A percentile compares a stretch with the other conserved stretches of the same genome.
phyloP scores from a whole-genome alignment of 2,329 filamentous ascomycete genomes.

The Fusarium praegraminearum region DNA sequence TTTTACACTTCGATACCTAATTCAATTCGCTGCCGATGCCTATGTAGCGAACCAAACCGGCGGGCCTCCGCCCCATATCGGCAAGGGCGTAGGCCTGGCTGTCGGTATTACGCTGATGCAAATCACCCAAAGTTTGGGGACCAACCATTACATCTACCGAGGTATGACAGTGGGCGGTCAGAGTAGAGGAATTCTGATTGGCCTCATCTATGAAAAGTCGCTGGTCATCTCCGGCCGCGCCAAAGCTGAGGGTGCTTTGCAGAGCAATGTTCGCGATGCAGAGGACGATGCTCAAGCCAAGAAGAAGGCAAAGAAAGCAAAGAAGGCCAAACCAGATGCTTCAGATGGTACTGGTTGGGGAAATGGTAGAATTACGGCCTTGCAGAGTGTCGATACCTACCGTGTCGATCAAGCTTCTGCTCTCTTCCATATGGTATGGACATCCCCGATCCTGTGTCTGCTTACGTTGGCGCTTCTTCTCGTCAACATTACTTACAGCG shows the following conservation, averaged over 20 bases:
- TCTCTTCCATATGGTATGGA: slow-evolving; percentile 93
- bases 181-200: slow-evolving; percentile 82
- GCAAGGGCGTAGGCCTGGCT: slow-evolving; percentile 82
- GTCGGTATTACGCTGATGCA: slow-evolving; percentile 90
- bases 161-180: slow-evolving; percentile 94
- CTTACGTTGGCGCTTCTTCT: slow-evolving; percentile 84
- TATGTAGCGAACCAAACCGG: slow-evolving; percentile 71
- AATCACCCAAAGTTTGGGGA: slow-evolving; percentile 80
- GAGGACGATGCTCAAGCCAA: slow-evolving; percentile 58
- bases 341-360: slow-evolving; percentile 84
- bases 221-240: slow-evolving; percentile 90
- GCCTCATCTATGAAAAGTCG: slow-evolving; percentile 90
- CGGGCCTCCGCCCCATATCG: slow-evolving; percentile 73
- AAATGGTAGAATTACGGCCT: slow-evolving; percentile 89
- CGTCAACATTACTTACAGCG: slow-evolving; percentile 90
- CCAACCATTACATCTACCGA: slow-evolving; percentile 91
- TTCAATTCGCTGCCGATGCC: slow-evolving; percentile 84
- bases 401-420: slow-evolving; percentile 89
- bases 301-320: slow-evolving; percentile 53
- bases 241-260: slow-evolving; percentile 76
- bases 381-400: slow-evolving; percentile 97
- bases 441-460: slow-evolving; percentile 80
- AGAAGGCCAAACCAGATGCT: slow-evolving; percentile 56
- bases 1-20: slow-evolving; percentile 87
- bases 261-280: slow-evolving; percentile 56